Percentiles rank a stretch among this genome's conserved stretches.
These are phyloP conservation scores for Paraphoma sp. DNA, from an alignment of 2,329 filamentous ascomycete species.

Conservation along the genomic window DNA sequence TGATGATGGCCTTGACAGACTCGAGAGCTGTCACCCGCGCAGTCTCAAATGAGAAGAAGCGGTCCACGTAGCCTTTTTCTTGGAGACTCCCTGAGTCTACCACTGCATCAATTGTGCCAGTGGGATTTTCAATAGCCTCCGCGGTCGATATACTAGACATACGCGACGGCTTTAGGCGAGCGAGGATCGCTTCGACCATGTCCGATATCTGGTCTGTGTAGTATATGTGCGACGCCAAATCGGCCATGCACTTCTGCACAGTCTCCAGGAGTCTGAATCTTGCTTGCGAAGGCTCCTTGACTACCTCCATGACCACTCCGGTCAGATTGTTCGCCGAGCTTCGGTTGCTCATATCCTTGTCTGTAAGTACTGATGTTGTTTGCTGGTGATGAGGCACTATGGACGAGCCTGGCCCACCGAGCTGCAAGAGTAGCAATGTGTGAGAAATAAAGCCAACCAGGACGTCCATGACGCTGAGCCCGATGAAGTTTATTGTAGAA, in stretches of 20 bases:
- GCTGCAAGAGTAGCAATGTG: slow-evolving; percentile 77
- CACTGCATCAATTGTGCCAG: slow-evolving; percentile 56
- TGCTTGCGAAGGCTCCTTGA: slow-evolving; percentile 57
- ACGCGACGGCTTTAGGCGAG: slow-evolving; percentile 73
- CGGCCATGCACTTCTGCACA: slow-evolving; percentile 84
- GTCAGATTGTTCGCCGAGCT: slow-evolving; percentile 24
- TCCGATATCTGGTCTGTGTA: slow-evolving; percentile 96
- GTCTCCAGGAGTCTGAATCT: slow-evolving; percentile 71
- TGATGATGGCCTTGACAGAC: slow-evolving; percentile 81
- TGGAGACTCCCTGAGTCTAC: slow-evolving; percentile 57
- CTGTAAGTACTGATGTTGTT: slow-evolving; percentile 30
- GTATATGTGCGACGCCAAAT: slow-evolving; percentile 92
- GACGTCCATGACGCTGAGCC: slow-evolving; percentile 94
- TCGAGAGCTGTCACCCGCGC: slow-evolving; percentile 72
- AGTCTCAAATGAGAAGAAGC: slow-evolving; percentile 68
- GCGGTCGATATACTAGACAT: slow-evolving; percentile 53
- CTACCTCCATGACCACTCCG: slow-evolving; percentile 48
- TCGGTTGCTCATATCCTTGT: slow-evolving; percentile 25
- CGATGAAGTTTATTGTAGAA: slow-evolving; percentile 92
- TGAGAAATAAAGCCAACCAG: slow-evolving; percentile 84
- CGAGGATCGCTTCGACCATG: slow-evolving; percentile 84
- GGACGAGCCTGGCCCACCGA: slow-evolving; percentile 55
- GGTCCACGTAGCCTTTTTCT: slow-evolving; percentile 61
- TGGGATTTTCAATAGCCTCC: slow-evolving; percentile 59
- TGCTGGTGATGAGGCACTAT: slow-evolving; percentile 50